Evolutionary conservation across 176 grass and related monocot genomes (phyloP).

Genomic region (Carex scoparia): DNA sequence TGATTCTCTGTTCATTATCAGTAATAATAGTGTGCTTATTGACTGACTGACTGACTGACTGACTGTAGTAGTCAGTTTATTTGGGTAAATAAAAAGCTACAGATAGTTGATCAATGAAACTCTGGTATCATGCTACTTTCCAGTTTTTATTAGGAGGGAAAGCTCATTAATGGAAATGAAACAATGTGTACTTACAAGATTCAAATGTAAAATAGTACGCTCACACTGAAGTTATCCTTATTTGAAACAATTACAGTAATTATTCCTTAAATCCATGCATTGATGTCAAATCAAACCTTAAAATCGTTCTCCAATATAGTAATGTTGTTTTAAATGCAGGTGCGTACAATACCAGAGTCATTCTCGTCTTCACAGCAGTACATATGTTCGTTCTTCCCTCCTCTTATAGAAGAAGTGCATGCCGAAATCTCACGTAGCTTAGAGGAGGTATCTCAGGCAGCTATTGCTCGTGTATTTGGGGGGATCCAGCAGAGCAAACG

Average conservation of each 20-base stretch:
- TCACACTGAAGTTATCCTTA: neutral
- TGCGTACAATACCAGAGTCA: constrained; percentile 40
- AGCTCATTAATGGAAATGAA: neutral
- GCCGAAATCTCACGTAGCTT: constrained; percentile 47
- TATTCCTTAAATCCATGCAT: neutral
- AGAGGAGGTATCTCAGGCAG: constrained; percentile 40
- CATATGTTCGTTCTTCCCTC: constrained; percentile 50
- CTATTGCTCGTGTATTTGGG: constrained; percentile 28
- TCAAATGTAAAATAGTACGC: neutral
- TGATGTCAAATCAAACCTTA: neutral
- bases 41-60: neutral
- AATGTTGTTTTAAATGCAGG: constrained; percentile 45
- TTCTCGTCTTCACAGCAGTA: constrained; percentile 56
- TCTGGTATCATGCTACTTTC: neutral
- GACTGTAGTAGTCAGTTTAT: neutral
- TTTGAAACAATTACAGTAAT: neutral
- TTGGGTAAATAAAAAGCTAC: neutral
- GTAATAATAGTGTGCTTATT: neutral
- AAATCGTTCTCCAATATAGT: neutral
- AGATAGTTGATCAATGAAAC: neutral
- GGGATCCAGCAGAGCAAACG: constrained; percentile 24
- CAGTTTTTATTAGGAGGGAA: neutral
- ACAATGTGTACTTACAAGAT: neutral
- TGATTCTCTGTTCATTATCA: neutral
- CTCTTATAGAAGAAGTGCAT: constrained; percentile 59